Conservation (phyloP, 495 filamentous ascomycete species). For the Bathelium albidoporum region DNA sequence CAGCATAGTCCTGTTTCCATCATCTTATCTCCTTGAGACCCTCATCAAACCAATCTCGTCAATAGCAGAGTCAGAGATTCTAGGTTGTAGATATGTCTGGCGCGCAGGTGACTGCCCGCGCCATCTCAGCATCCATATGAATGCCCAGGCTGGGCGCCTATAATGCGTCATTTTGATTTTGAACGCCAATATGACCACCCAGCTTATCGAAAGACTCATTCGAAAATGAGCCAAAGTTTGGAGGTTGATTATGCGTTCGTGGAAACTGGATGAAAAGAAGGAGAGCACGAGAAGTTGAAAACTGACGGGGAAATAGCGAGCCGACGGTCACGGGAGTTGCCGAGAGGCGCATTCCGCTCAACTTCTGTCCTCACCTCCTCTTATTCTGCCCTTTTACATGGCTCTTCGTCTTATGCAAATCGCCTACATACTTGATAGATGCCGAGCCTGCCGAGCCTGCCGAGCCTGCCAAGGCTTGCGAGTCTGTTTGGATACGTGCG, state of each 20-base stretch:
- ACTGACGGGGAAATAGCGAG: not conserved
- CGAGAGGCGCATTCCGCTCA: not conserved
- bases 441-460: too few relatives aligned
- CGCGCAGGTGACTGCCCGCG: slow-evolving; percentile 24
- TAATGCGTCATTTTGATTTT: slow-evolving; percentile 20
- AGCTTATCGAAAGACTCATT: slow-evolving; percentile 15
- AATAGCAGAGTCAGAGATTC: not conserved
- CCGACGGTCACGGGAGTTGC: not conserved
- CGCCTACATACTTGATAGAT: not conserved
- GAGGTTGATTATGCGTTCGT: slow-evolving; percentile 31
- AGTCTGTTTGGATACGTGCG: too few relatives aligned
- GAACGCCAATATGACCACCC: slow-evolving; percentile 32
- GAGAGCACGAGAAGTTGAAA: not conserved
- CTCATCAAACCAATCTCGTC: too few relatives aligned
- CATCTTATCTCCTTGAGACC: not conserved
- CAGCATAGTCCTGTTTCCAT: not conserved
- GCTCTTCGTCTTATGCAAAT: too few relatives aligned
- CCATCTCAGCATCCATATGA: slow-evolving; percentile 17
- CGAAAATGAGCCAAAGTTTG: slow-evolving; percentile 7
- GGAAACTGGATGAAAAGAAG: slow-evolving; percentile 19
- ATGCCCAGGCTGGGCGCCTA: slow-evolving; percentile 10
- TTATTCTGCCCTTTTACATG: not conserved
- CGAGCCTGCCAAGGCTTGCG: too few relatives aligned
- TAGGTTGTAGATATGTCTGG: slow-evolving; percentile 17
- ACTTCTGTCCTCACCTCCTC: not conserved